Percentiles rank a stretch among this genome's conserved stretches.
Conservation (phyloP, 1,284 basidiomycete species). For the Leccinum subfulvum region DNA sequence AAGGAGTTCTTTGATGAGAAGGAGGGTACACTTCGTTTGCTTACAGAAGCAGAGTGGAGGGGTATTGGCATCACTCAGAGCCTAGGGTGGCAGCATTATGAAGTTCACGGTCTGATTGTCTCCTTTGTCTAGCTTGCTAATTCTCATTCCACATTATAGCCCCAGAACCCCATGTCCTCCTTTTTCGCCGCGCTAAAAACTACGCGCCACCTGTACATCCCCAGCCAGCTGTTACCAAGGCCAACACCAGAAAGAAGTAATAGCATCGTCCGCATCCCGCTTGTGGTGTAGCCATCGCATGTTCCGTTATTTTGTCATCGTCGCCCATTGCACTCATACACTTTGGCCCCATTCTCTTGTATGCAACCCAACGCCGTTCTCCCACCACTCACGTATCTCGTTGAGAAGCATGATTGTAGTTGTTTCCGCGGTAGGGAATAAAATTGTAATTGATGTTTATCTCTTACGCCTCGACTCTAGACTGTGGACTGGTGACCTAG, state of each 20-base stretch:
- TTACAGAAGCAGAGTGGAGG: conserved; percentile 89
- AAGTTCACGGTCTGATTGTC: conserved; percentile 79
- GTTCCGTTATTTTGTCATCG: conserved; percentile 20
- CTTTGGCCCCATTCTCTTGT: conserved; percentile 13
- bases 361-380: conserved; percentile 10
- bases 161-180: conserved; percentile 83
- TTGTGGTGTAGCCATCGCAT: conserved; percentile 26
- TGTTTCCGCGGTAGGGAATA: conserved; percentile 11
- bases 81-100: conserved; percentile 96
- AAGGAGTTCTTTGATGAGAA: conserved; percentile 78
- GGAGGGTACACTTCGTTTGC: conserved; percentile 79
- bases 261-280: conserved; percentile 7
- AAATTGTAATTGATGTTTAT: conserved; percentile 12
- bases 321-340: conserved; percentile 24
- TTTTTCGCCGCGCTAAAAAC: conserved; percentile 73
- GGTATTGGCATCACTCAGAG: conserved; percentile 95
- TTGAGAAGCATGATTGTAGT: conserved; percentile 12
- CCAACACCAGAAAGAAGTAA: conserved; percentile 41
- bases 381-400: conserved; percentile 10
- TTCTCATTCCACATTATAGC: conserved; percentile 43
- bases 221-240: conserved; percentile 28
- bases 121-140: neutral
- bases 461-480: conserved; percentile 11
- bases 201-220: conserved; percentile 51
- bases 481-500: neutral